These are phyloP conservation scores for Eimeria brunetti DNA, from an alignment of 169 alveolate genomes.

Conservation along the genomic window DNA sequence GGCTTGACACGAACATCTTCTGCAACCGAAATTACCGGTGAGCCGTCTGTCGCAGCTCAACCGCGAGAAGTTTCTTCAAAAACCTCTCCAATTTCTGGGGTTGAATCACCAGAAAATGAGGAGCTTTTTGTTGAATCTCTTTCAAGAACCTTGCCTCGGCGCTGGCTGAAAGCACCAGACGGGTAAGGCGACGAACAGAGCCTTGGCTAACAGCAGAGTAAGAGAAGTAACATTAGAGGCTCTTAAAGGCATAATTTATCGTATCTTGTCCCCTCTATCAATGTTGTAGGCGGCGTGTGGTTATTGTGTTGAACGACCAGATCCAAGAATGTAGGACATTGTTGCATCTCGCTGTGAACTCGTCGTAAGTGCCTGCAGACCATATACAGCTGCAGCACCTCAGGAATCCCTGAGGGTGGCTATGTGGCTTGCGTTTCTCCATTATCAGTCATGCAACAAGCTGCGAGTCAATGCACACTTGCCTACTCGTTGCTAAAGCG, in stretches of 20 bases:
- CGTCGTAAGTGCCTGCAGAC: conserved; percentile 6
- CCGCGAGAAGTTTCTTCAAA: background rate
- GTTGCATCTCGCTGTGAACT: conserved; percentile 60
- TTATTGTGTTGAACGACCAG: conserved; percentile 39
- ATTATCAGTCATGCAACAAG: background rate
- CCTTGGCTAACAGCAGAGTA: background rate
- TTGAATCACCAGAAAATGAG: conserved; percentile 34
- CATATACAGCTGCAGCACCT: background rate
- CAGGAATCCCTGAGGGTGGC: background rate
- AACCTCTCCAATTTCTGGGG: background rate
- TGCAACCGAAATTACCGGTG: background rate
- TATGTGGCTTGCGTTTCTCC: background rate
- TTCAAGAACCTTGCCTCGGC: conserved; percentile 18
- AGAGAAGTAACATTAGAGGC: background rate
- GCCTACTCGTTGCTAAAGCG: background rate
- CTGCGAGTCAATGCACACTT: background rate
- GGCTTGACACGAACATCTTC: conserved; percentile 37
- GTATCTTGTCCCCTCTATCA: background rate
- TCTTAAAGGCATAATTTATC: background rate
- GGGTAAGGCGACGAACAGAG: background rate
- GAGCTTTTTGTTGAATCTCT: conserved; percentile 20
- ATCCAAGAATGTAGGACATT: conserved; percentile 34
- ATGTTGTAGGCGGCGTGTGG: conserved; percentile 33
- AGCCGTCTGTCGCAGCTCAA: background rate
- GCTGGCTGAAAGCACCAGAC: conserved; percentile 59